A percentile compares a stretch with the other conserved stretches of the same genome.
phyloP scores from a whole-genome alignment of 257 asterid species.

The Solanum chilense region DNA sequence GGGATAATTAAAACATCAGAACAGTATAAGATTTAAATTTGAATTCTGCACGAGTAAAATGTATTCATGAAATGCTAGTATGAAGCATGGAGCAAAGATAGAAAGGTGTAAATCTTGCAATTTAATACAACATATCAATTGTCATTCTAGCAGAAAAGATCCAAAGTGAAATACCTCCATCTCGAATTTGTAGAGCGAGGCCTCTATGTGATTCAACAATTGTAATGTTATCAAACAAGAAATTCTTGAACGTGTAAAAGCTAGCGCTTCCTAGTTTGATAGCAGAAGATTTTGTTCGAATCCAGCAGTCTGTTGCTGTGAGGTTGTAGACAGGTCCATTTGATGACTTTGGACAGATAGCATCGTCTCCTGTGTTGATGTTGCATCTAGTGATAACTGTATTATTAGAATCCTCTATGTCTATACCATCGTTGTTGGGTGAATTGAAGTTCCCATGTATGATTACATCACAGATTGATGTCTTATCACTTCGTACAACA shows the following conservation, averaged over 20 bases:
- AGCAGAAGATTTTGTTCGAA: slow-evolving; percentile 79
- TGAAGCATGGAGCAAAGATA: neutral
- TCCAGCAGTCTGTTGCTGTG: slow-evolving; percentile 74
- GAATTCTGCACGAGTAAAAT: neutral
- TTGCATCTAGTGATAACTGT: slow-evolving; percentile 62
- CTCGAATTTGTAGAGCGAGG: slow-evolving; percentile 78
- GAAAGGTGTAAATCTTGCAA: neutral
- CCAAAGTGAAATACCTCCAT: slow-evolving; percentile 54
- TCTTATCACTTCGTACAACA: slow-evolving; percentile 59
- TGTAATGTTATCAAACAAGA: slow-evolving; percentile 71
- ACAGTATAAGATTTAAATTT: neutral
- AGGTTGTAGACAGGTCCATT: slow-evolving; percentile 60
- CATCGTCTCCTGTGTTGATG: slow-evolving; percentile 94
- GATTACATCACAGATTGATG: slow-evolving; percentile 48
- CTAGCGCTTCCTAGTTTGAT: slow-evolving; percentile 86
- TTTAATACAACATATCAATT: neutral
- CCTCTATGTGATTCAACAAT: slow-evolving; percentile 80
- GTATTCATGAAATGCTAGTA: neutral
- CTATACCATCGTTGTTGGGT: slow-evolving; percentile 93
- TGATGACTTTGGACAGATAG: slow-evolving; percentile 81
- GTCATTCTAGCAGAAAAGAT: neutral
- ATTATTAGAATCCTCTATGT: slow-evolving; percentile 81
- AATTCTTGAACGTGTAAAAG: slow-evolving; percentile 33
- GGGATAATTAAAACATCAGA: neutral
- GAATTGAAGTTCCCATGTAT: slow-evolving; percentile 77